These are phyloP conservation scores for Inga leiocalycina DNA, from an alignment of 306 rosid genomes.

Conservation along the genomic window DNA sequence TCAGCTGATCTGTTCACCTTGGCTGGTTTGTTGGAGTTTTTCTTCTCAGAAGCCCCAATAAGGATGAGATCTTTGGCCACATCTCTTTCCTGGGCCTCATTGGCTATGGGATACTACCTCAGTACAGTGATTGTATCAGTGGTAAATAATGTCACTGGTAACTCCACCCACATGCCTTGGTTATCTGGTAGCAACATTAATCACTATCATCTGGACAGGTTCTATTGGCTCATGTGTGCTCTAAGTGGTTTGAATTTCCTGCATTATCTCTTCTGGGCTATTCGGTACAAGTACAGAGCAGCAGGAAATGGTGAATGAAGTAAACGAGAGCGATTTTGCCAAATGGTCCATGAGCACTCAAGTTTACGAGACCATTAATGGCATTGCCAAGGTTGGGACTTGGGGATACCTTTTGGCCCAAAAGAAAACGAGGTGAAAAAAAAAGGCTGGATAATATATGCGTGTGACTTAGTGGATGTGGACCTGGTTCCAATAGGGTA, in stretches of 20 bases:
- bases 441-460: neutral
- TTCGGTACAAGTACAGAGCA: constrained; percentile 65
- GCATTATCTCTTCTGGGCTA: constrained; percentile 85
- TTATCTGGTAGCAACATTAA: constrained; percentile 69
- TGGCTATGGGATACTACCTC: constrained; percentile 85
- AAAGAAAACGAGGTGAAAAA: neutral
- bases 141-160: constrained; percentile 67
- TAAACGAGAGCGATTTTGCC: neutral
- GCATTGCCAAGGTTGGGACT: neutral
- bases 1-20: constrained; percentile 96
- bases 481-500: neutral
- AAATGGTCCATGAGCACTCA: neutral
- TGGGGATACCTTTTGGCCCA: neutral
- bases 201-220: constrained; percentile 75
- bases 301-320: constrained; percentile 30
- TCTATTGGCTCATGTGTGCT: constrained; percentile 95
- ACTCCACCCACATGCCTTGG: constrained; percentile 60
- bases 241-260: constrained; percentile 84
- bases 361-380: neutral
- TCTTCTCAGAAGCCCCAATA: constrained; percentile 91
- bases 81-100: constrained; percentile 81
- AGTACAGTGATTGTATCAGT: constrained; percentile 79
- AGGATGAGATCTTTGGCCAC: constrained; percentile 93
- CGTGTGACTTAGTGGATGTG: constrained; percentile 4
- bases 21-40: constrained; percentile 86